These are phyloP conservation scores for Sporothrix phasma DNA, from an alignment of 2,329 filamentous ascomycete genomes.

Conservation along the genomic window DNA sequence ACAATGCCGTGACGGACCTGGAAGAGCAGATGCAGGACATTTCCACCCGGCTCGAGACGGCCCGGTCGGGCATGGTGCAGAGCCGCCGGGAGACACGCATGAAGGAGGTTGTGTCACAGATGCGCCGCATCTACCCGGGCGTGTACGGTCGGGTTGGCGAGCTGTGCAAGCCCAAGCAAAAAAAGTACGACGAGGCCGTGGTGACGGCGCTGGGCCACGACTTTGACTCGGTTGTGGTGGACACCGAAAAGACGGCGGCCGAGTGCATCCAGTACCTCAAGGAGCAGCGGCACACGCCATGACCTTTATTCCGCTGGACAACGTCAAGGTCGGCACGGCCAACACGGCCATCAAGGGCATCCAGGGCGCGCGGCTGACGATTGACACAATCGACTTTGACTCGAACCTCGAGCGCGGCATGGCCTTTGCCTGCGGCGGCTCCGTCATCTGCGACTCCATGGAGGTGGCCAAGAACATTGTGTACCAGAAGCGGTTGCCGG, in stretches of 20 bases:
- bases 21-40: constrained; percentile 86
- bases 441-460: constrained; percentile 84
- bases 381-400: constrained; percentile 94
- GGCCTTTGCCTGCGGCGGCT: constrained; percentile 88
- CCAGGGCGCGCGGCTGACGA: constrained; percentile 74
- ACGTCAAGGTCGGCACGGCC: constrained; percentile 86
- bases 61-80: constrained; percentile 75
- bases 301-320: constrained; percentile 93
- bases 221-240: constrained; percentile 89
- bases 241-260: constrained; percentile 86
- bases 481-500: constrained; percentile 73
- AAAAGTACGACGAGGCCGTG: constrained; percentile 90
- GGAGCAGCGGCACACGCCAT: constrained; percentile 75
- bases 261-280: constrained; percentile 93
- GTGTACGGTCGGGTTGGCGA: constrained; percentile 86
- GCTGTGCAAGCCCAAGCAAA: constrained; percentile 91
- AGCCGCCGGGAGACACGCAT: constrained; percentile 69
- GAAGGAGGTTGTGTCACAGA: constrained; percentile 72
- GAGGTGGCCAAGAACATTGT: constrained; percentile 81
- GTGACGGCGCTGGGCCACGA: constrained; percentile 85
- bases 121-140: constrained; percentile 86
- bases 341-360: constrained; percentile 88
- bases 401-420: constrained; percentile 81
- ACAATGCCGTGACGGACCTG: constrained; percentile 74
- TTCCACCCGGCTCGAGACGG: constrained; percentile 69